Percentiles rank a stretch among this genome's conserved stretches.
Conservation (phyloP, 805 yeast species). For the Tetrapisispora nanseiensis region DNA sequence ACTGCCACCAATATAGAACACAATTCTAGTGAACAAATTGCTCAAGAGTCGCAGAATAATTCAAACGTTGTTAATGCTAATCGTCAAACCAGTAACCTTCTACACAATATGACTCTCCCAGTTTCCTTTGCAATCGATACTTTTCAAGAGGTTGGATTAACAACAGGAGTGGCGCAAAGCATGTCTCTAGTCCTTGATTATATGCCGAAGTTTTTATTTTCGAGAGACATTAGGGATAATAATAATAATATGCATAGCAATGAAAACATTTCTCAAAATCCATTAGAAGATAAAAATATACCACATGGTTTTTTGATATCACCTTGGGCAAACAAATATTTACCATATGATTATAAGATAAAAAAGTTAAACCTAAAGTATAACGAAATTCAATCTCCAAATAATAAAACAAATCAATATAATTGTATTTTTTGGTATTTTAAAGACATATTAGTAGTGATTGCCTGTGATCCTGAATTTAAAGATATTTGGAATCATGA, state of each 20-base stretch:
- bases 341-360: constrained; percentile 21
- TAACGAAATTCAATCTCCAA: background rate
- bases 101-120: constrained; percentile 26
- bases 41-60: too few relatives aligned
- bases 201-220: constrained; percentile 17
- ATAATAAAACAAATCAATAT: background rate
- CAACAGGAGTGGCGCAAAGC: constrained; percentile 27
- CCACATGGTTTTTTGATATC: constrained; percentile 24
- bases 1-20: too few relatives aligned
- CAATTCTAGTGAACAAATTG: too few relatives aligned
- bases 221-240: background rate
- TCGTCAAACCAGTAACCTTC: constrained; percentile 10
- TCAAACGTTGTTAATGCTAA: background rate
- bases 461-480: constrained; percentile 20
- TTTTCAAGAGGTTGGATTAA: constrained; percentile 27
- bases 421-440: constrained; percentile 23
- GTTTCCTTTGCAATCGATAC: constrained; percentile 28
- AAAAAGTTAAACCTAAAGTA: constrained; percentile 14
- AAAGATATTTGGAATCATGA: constrained; percentile 21
- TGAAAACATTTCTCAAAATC: background rate
- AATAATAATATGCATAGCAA: background rate
- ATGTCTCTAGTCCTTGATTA: constrained; percentile 22
- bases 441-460: constrained; percentile 17
- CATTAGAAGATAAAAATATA: background rate
- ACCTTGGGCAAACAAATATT: constrained; percentile 16